Evolutionary conservation across 2,329 filamentous ascomycete genomes (phyloP), one percentile per base, ranked within the genome.

Genomic region (Coleophoma eucalyptorum): DNA sequence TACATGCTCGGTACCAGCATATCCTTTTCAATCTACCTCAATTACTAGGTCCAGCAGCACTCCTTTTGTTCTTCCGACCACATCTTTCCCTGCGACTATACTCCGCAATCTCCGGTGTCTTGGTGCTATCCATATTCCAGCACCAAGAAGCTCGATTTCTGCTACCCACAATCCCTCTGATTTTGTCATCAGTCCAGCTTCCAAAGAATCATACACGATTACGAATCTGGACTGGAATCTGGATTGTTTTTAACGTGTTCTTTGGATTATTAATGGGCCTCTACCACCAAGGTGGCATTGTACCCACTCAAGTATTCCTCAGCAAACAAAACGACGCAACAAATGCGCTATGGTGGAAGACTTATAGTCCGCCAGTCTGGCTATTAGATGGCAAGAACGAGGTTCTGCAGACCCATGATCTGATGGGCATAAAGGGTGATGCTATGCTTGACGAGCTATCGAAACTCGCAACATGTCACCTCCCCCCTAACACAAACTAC

Each of bases 141-240:
- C 89, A 93, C 62, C 89, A 93, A 65, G 89, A 93, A 68, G 86
- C 89, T 3, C 83, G 89, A 19, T 93, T 93, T 63, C 69, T 93
- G 3, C 73, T 91, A 4, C 89, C 89, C 1, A 84, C 87, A 0
- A 78, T 93, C 18, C 89, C 89, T 2, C 73, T 93, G n/a, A 78
- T 93, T 16, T 73, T 93, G 2, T 88, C 88, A 3, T 90, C 87
- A 1, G 72, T 92, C 52, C 79, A 78, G 42, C 69, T 92, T 15
- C 88, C 88, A 0, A 81, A 71, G 52, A 78, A 73, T 20, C 68
- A 74, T 37, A 72, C 65, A 10, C 57, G 76, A 2, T 60, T 78
- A 21, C 74, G 74, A n/a, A 55, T 73, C 2, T 87, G 86, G 83
- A 69, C 80, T 4, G 74, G 66, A 0, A 63, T 73, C 2, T 92